Conservation (phyloP, 148 eudicot species). For the Gaultheria prostrata region DNA sequence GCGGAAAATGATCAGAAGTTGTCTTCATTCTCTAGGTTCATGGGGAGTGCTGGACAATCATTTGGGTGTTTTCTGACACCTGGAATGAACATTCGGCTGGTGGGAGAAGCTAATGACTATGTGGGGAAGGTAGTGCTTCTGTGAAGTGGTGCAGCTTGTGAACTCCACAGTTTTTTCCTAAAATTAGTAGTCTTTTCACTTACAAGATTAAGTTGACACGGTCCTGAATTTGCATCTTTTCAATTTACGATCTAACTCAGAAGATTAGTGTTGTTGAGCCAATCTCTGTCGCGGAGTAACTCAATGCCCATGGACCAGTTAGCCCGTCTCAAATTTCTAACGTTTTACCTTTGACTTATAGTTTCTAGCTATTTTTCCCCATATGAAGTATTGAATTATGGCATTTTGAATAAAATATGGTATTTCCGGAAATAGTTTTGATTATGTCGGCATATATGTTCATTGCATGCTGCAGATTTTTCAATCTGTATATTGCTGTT, state of each 20-base stretch:
- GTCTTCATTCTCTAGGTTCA: conserved; percentile 46
- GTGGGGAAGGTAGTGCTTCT: conserved; percentile 74
- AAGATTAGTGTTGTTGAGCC: neutral
- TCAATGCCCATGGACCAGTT: neutral
- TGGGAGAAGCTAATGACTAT: conserved; percentile 98
- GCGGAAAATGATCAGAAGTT: conserved; percentile 7
- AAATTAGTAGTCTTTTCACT: neutral
- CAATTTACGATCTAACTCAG: neutral
- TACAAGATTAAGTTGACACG: neutral
- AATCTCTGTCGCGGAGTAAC: neutral
- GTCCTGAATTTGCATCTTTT: neutral
- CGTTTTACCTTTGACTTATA: neutral
- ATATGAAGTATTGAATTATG: neutral
- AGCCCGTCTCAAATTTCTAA: neutral
- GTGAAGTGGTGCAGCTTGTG: neutral
- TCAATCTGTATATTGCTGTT: neutral
- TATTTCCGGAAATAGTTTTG: neutral
- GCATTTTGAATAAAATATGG: neutral
- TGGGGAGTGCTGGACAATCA: conserved; percentile 98
- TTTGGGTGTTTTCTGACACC: conserved; percentile 91
- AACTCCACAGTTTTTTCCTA: neutral
- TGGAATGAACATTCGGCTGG: conserved; percentile 92
- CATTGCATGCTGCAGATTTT: neutral
- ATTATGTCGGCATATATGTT: neutral
- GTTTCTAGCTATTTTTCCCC: neutral